A percentile compares a stretch with the other conserved stretches of the same genome.
Evolutionary conservation across 257 asterid genomes (phyloP).

Genomic region (Fraxinus excelsior): DNA sequence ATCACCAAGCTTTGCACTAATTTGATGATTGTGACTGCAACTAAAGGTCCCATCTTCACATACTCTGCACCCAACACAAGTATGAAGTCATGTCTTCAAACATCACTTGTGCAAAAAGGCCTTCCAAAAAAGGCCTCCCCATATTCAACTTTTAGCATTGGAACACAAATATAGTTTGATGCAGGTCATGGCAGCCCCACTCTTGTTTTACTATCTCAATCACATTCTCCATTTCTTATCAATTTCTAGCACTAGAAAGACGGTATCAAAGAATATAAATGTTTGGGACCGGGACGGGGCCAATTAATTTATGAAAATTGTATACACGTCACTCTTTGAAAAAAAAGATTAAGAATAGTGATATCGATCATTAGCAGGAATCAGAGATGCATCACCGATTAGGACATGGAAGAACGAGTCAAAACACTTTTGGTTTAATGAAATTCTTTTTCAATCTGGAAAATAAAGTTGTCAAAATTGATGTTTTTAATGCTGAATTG

Average conservation of each 20-base stretch:
- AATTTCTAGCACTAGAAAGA: not conserved
- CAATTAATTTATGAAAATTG: too few relatives aligned
- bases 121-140: constrained; percentile 15
- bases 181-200: not conserved
- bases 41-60: constrained; percentile 9
- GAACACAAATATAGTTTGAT: not conserved
- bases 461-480: constrained; percentile 15
- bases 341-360: too few relatives aligned
- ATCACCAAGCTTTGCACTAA: constrained; percentile 4
- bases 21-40: constrained; percentile 18
- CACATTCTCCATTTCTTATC: not conserved
- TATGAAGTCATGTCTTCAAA: not conserved
- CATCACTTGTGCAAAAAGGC: constrained; percentile 3
- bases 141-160: constrained; percentile 2
- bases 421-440: not conserved
- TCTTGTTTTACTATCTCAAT: constrained; percentile 1
- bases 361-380: too few relatives aligned
- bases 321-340: too few relatives aligned
- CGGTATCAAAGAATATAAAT: not conserved
- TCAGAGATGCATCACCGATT: too few relatives aligned
- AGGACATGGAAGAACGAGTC: too few relatives aligned
- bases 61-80: not conserved
- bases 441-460: constrained; percentile 4
- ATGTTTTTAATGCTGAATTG: constrained; percentile 18
- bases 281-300: too few relatives aligned